Evolutionary conservation across 2,329 filamentous ascomycete species (phyloP).

Genomic region (Aureobasidium musti): DNA sequence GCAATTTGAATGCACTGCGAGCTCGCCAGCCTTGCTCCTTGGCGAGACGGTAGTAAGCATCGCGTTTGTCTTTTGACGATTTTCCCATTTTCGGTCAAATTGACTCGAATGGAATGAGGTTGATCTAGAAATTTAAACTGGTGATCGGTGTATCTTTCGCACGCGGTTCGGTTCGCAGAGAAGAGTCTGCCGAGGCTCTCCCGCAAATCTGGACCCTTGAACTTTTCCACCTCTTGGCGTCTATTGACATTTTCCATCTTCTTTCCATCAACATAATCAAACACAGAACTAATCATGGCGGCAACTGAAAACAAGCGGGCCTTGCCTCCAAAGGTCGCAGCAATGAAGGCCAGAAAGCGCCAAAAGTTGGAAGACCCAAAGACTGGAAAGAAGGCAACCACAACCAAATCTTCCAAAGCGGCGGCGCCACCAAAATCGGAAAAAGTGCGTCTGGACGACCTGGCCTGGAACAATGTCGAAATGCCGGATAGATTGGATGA

Average conservation of each 20-base stretch:
- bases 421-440: slow-evolving; percentile 31
- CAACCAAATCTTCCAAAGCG: slow-evolving; percentile 21
- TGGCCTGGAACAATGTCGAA: slow-evolving; percentile 65
- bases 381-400: slow-evolving; percentile 29
- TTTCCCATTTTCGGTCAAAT: slow-evolving; percentile 52
- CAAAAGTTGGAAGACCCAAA: slow-evolving; percentile 43
- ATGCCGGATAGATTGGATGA: slow-evolving; percentile 78
- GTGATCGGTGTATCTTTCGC: neutral
- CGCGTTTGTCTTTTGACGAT: slow-evolving; percentile 97
- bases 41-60: slow-evolving; percentile 94
- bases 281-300: slow-evolving; percentile 7
- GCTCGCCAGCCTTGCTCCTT: slow-evolving; percentile 99
- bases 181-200: slow-evolving; percentile 20
- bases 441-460: slow-evolving; percentile 51
- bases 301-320: slow-evolving; percentile 41
- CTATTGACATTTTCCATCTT: slow-evolving; percentile 14
- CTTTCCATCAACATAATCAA: slow-evolving; percentile 5
- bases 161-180: neutral
- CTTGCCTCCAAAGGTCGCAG: slow-evolving; percentile 44
- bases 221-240: slow-evolving; percentile 25
- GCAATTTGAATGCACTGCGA: slow-evolving; percentile 91
- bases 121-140: neutral
- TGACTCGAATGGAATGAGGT: no score
- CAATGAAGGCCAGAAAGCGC: slow-evolving; percentile 48
- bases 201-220: slow-evolving; percentile 26